These are phyloP conservation scores for Ceratocystis cacaofunesta DNA, from an alignment of 2,329 filamentous ascomycete species.

Conservation along the genomic window DNA sequence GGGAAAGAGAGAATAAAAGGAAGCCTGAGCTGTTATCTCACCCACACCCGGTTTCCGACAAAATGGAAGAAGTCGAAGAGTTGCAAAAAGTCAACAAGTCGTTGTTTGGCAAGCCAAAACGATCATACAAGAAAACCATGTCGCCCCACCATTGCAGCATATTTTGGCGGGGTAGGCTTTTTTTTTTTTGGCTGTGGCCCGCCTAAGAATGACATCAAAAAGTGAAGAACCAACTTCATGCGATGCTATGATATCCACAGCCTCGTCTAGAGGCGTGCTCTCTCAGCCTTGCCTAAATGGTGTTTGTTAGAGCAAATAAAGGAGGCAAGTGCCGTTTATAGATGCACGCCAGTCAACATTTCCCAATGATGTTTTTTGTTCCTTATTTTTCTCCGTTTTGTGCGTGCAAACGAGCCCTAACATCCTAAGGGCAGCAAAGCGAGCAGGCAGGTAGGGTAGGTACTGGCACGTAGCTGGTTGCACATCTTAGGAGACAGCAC, in stretches of 20 bases:
- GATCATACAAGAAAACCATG: background rate
- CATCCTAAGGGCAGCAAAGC: background rate
- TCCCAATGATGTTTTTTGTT: too few relatives aligned
- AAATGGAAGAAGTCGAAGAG: too few relatives aligned
- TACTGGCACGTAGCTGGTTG: too few relatives aligned
- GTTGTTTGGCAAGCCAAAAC: too few relatives aligned
- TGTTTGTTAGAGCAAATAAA: background rate
- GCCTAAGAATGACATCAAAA: conserved; percentile 2
- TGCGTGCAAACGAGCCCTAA: background rate
- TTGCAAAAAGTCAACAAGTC: too few relatives aligned
- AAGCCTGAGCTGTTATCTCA: background rate
- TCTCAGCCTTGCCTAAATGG: background rate
- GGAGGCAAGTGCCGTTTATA: background rate
- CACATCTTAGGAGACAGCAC: too few relatives aligned
- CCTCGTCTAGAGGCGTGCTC: background rate
- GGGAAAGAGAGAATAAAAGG: background rate
- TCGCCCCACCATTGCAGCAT: background rate
- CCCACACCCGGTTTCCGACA: too few relatives aligned
- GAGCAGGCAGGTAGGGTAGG: too few relatives aligned
- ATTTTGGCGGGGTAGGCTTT: background rate
- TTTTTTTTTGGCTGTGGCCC: background rate
- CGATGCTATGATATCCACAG: background rate
- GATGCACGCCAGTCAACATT: background rate
- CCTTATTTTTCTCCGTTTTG: background rate
- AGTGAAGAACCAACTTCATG: background rate